A percentile compares a stretch with the other conserved stretches of the same genome.
Evolutionary conservation across 495 filamentous ascomycete species (phyloP).

Genomic region (Aspergillus steynii): DNA sequence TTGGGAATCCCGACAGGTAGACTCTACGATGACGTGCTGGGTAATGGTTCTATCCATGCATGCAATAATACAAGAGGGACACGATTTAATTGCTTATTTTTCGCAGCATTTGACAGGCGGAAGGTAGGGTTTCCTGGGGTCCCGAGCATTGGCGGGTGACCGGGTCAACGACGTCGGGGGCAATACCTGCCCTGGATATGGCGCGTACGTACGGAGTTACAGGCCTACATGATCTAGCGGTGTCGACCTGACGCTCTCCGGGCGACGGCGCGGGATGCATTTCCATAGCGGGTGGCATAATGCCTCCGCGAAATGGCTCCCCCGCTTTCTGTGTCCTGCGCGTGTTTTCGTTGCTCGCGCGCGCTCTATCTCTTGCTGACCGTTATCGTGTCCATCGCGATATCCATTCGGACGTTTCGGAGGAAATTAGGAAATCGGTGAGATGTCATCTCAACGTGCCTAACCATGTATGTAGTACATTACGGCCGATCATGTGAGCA

Average conservation of each 20-base stretch:
- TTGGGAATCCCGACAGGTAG: slow-evolving; percentile 14
- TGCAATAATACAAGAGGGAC: slow-evolving; percentile 1
- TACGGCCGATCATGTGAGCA: slow-evolving; percentile 24
- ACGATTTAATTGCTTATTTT: slow-evolving; percentile 7
- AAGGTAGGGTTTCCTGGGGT: slow-evolving; percentile 4
- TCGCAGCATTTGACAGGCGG: slow-evolving; percentile 1
- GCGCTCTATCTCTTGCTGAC: slow-evolving; percentile 14
- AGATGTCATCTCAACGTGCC: slow-evolving; percentile 22
- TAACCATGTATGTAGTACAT: slow-evolving; percentile 18
- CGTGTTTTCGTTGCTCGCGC: neutral
- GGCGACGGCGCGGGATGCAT: slow-evolving; percentile 1
- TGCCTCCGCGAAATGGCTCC: neutral
- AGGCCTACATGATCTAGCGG: slow-evolving; percentile 29
- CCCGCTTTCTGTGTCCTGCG: neutral
- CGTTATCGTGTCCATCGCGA: slow-evolving; percentile 35
- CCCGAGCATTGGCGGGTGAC: slow-evolving; percentile 12
- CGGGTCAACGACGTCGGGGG: slow-evolving; percentile 3
- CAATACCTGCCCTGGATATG: neutral
- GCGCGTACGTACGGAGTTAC: no score
- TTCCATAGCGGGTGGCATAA: neutral
- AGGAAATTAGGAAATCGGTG: slow-evolving; percentile 14
- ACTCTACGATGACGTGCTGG: slow-evolving; percentile 11
- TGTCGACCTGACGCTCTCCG: slow-evolving; percentile 20
- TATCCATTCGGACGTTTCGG: slow-evolving; percentile 45
- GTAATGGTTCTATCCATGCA: slow-evolving; percentile 13